Evolutionary conservation across 192 early-diverging fungal species (phyloP).

Genomic region (Coemansia sp.): DNA sequence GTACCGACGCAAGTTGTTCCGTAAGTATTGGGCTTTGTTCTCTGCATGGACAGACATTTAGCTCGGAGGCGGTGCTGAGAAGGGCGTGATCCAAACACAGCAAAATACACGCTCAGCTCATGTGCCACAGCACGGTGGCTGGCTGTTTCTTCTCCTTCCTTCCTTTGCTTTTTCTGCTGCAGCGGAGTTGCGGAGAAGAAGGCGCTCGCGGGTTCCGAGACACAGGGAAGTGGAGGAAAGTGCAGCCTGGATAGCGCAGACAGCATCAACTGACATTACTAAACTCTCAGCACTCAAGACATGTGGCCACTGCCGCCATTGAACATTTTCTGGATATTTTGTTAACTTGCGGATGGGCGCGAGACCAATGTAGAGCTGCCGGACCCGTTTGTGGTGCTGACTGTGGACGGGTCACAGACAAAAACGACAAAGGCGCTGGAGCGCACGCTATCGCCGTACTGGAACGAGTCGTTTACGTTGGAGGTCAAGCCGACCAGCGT

Average conservation of each 20-base stretch:
- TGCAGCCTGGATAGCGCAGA: not conserved
- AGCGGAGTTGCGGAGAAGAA: not conserved
- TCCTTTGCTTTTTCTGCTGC: not conserved
- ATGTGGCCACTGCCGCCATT: not conserved
- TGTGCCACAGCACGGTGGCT: too few relatives aligned
- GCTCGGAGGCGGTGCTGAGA: not conserved
- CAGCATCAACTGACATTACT: slow-evolving; percentile 3
- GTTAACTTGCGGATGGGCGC: not conserved
- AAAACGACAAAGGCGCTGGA: slow-evolving; percentile 85
- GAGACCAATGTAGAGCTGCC: slow-evolving; percentile 61
- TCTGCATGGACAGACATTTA: slow-evolving; percentile 2
- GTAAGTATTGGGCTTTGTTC: slow-evolving; percentile 35
- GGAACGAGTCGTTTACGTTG: slow-evolving; percentile 78
- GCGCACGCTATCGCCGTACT: slow-evolving; percentile 92
- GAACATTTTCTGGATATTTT: not conserved
- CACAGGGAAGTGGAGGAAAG: not conserved
- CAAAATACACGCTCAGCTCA: too few relatives aligned
- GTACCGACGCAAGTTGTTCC: slow-evolving; percentile 88
- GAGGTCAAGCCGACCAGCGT: slow-evolving; percentile 61
- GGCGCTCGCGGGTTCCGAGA: not conserved
- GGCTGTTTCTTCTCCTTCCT: too few relatives aligned
- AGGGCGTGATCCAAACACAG: not conserved
- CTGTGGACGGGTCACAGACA: slow-evolving; percentile 94
- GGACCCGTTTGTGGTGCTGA: slow-evolving; percentile 95
- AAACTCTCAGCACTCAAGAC: not conserved